A percentile compares a stretch with the other conserved stretches of the same genome.
These are phyloP conservation scores for Lactuca saligna DNA, from an alignment of 129 eudicot species.

Conservation along the genomic window DNA sequence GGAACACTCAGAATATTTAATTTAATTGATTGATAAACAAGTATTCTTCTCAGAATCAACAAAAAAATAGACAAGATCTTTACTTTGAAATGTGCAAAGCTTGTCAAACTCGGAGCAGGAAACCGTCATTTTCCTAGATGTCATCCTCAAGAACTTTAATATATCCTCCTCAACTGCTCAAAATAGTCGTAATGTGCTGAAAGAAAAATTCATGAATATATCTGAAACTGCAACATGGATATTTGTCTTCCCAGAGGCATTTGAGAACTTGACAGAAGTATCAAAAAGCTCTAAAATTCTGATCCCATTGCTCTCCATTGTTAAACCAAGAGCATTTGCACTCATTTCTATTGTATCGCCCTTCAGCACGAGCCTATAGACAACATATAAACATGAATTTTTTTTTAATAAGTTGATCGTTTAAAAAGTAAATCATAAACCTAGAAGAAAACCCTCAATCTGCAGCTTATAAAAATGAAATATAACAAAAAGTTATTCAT, in stretches of 20 bases:
- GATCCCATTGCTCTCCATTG: conserved; percentile 97
- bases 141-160: conserved; percentile 71
- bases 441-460: conserved; percentile 13
- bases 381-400: conserved; percentile 32
- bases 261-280: conserved; percentile 70
- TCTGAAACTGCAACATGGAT: conserved; percentile 75
- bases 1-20: conserved; percentile 14
- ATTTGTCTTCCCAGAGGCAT: conserved; percentile 82
- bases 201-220: conserved; percentile 95
- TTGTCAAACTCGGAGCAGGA: conserved; percentile 91
- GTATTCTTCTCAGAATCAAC: neutral
- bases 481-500: too few species aligned
- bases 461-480: conserved; percentile 17
- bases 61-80: neutral
- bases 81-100: conserved; percentile 74
- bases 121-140: conserved; percentile 78
- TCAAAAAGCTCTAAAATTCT: conserved; percentile 96
- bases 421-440: neutral
- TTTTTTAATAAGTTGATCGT: conserved; percentile 1
- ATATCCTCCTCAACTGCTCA: conserved; percentile 94
- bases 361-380: conserved; percentile 73
- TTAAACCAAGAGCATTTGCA: conserved; percentile 79
- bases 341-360: conserved; percentile 80
- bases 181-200: conserved; percentile 80
- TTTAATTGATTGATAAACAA: neutral